Percentiles rank a stretch among this genome's conserved stretches.
phyloP scores from a whole-genome alignment of 202 grass and related monocot species.

The Setaria italica region DNA sequence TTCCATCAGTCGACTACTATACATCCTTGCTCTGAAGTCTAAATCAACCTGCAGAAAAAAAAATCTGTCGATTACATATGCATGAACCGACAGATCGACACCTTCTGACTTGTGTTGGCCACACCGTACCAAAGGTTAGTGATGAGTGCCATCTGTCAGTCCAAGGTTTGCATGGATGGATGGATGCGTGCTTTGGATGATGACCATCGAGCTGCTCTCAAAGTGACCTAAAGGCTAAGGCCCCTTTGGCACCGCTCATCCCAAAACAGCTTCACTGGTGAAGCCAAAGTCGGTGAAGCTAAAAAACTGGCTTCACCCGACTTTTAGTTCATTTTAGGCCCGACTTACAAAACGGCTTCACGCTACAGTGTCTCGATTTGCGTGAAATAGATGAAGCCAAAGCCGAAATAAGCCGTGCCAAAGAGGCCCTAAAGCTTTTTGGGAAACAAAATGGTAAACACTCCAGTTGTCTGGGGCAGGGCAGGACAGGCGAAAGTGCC shows the following conservation, averaged over 20 bases:
- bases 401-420: too few species aligned
- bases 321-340: too few species aligned
- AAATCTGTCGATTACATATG: not conserved
- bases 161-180: not conserved
- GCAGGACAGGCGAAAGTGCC: not conserved
- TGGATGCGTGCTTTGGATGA: not conserved
- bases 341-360: too few species aligned
- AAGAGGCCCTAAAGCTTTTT: not conserved
- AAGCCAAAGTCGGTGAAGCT: too few species aligned
- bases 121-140: not conserved
- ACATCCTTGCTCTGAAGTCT: not conserved
- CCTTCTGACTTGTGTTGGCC: not conserved
- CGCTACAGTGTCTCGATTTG: too few species aligned
- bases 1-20: not conserved
- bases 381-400: too few species aligned
- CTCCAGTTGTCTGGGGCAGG: slow-evolving; percentile 5
- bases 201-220: too few species aligned
- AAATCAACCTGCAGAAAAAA: not conserved
- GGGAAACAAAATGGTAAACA: not conserved
- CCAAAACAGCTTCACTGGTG: too few species aligned
- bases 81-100: slow-evolving; percentile 23
- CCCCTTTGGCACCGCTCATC: too few species aligned
- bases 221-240: too few species aligned
- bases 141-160: not conserved
- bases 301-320: too few species aligned